Conservation (phyloP, 2,329 filamentous ascomycete species). For the Canariomyces notabilis region DNA sequence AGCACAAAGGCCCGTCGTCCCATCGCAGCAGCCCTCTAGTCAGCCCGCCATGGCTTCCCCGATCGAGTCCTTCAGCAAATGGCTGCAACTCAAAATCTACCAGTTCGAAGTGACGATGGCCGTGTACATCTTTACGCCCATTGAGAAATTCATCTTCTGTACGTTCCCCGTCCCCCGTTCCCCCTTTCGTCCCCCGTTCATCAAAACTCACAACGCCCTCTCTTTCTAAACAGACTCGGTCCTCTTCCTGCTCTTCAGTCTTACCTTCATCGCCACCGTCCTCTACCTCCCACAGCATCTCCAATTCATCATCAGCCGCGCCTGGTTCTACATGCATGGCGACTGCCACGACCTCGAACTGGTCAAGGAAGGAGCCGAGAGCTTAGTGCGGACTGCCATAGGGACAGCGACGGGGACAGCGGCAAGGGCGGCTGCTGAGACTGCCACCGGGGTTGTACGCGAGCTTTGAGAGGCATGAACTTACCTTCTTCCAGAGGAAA, state of each 20-base stretch:
- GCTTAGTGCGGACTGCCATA: conserved; percentile 31
- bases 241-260: conserved; percentile 81
- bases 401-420: conserved; percentile 32
- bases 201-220: neutral
- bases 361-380: neutral
- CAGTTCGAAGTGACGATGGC: conserved; percentile 97
- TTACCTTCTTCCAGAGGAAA: neutral
- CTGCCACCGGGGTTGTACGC: conserved; percentile 27
- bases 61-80: conserved; percentile 61
- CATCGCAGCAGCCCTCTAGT: neutral
- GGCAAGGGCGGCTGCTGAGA: conserved; percentile 26
- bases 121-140: conserved; percentile 94
- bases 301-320: conserved; percentile 71
- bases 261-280: conserved; percentile 79
- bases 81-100: conserved; percentile 93
- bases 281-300: conserved; percentile 94
- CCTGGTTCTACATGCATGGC: conserved; percentile 93
- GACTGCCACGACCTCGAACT: conserved; percentile 52
- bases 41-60: conserved; percentile 37
- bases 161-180: conserved; percentile 39
- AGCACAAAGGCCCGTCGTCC: neutral
- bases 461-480: conserved; percentile 35
- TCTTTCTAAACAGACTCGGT: conserved; percentile 62
- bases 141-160: conserved; percentile 98
- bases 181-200: neutral